phyloP scores from a whole-genome alignment of 106 monocot species.

The Alisma plantagoaquatica region DNA sequence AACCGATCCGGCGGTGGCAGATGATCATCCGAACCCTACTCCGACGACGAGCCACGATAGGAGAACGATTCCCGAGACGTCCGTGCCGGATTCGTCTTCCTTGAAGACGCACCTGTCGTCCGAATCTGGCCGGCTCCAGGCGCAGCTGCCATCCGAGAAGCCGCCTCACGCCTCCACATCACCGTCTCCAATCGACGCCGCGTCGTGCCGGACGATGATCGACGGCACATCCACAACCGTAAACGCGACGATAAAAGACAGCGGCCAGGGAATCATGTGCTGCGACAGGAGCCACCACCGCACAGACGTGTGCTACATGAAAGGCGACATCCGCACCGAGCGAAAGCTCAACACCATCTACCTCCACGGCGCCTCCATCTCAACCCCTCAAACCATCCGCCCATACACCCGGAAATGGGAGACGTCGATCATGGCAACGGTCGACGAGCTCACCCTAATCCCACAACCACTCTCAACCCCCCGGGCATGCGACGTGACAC shows the following conservation, averaged over 20 bases:
- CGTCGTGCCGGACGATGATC: too few relatives aligned
- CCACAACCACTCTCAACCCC: slow-evolving; percentile 4
- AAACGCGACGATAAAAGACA: slow-evolving; percentile 6
- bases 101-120: slow-evolving; percentile 22
- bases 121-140: slow-evolving; percentile 14
- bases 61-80: background rate
- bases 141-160: too few relatives aligned
- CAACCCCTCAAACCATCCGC: slow-evolving; percentile 6
- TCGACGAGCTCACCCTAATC: slow-evolving; percentile 28
- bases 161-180: too few relatives aligned
- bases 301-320: slow-evolving; percentile 53
- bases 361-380: background rate
- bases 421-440: slow-evolving; percentile 23
- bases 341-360: slow-evolving; percentile 13
- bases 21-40: background rate
- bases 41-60: background rate
- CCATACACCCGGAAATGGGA: slow-evolving; percentile 53
- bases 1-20: background rate
- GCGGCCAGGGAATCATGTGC: slow-evolving; percentile 16
- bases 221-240: too few relatives aligned
- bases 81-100: slow-evolving; percentile 1
- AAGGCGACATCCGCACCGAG: slow-evolving; percentile 28
- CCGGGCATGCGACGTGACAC: slow-evolving; percentile 31
- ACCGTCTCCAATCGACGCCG: too few relatives aligned
- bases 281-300: slow-evolving; percentile 50